Evolutionary conservation across 805 yeast genomes (phyloP), one percentile per base, ranked within the genome.

Genomic region (Teunomyces barrocoloradensis): DNA sequence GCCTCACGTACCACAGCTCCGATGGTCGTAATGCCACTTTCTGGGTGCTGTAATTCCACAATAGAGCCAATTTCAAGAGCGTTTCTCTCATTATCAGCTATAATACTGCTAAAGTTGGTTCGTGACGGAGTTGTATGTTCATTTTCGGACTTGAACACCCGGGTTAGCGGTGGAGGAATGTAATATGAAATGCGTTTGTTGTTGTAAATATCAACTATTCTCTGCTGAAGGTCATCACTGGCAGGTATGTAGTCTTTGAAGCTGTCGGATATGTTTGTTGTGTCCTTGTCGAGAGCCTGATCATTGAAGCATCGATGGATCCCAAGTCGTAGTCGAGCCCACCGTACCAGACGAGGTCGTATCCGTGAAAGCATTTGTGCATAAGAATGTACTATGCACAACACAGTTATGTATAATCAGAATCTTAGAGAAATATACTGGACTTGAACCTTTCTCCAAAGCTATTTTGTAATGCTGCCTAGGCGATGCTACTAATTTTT

Each of bases 1-100:
- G 71, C 56, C 15, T 51, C 63, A 37, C 63, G 46, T 4, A 73
- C 42, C 3, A 77, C 77, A 2, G 74, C 53, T 2, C 80, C 81
- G 44, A 69, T 56, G 3, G 45, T 46, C 4, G 59, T 44, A 1
- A 40, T 34, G 12, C 48, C 53, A 6, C 51, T 53, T 5, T 46
- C 37, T 2, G 54, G 56, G 25, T 60, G 55, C 1, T 50, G 38
- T 47, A 64, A 65, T 49, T 74, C 78, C 6, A 76, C 67, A 1
- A 76, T 47, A 2, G 78, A 69, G 1, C 81, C 81, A 4, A 49
- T 48, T 1, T 42, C 46, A 0, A 71, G 68, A 6, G 56, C 45
- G 5, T 35, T 40, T 29, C 29, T 47, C 15, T 53, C 49, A 44
- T 56, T 63, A 11, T 47, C 40, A 3, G 50, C 48, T 2, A 53